Percentiles rank a stretch among this genome's conserved stretches.
Conservation (phyloP, 139 green algal genomes). For the Monoraphidium neglectum region DNA sequence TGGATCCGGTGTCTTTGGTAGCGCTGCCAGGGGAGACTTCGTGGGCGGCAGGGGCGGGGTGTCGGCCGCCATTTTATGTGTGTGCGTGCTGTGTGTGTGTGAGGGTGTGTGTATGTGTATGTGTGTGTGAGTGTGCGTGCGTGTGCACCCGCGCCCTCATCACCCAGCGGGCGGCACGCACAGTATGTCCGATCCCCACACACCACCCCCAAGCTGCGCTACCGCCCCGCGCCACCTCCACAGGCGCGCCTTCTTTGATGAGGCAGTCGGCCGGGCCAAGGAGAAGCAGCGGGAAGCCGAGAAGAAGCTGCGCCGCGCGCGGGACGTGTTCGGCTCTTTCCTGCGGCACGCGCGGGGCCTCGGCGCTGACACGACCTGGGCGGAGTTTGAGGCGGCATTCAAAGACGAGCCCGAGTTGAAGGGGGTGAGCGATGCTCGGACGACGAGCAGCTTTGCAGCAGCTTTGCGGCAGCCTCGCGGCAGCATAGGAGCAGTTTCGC, state of each 20-base stretch:
- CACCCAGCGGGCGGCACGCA: too few relatives aligned
- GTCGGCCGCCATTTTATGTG: too few relatives aligned
- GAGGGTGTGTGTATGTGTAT: too few relatives aligned
- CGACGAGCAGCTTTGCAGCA: too few relatives aligned
- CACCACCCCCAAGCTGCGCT: background rate
- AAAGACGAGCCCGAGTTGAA: slow-evolving; percentile 53
- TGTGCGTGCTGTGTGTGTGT: too few relatives aligned
- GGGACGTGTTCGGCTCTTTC: slow-evolving; percentile 52
- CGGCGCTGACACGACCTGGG: slow-evolving; percentile 46
- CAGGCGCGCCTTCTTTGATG: slow-evolving; percentile 66
- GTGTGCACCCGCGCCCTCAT: too few relatives aligned
- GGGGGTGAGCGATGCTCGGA: slow-evolving; percentile 48
- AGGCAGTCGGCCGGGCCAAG: slow-evolving; percentile 49
- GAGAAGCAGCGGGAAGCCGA: slow-evolving; percentile 42
- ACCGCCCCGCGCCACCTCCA: slow-evolving; percentile 9
- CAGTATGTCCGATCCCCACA: background rate
- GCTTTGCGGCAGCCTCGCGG: too few relatives aligned
- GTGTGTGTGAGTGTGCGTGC: too few relatives aligned
- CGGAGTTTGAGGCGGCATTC: slow-evolving; percentile 45
- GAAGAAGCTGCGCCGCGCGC: slow-evolving; percentile 4
- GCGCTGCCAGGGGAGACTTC: too few relatives aligned
- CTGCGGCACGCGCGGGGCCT: slow-evolving; percentile 47
- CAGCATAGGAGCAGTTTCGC: too few relatives aligned
- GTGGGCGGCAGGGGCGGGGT: too few relatives aligned
- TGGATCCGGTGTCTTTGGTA: too few relatives aligned